Evolutionary conservation across 768 basidiomycete species (phyloP).

Genomic region (Suillus tomentosus): DNA sequence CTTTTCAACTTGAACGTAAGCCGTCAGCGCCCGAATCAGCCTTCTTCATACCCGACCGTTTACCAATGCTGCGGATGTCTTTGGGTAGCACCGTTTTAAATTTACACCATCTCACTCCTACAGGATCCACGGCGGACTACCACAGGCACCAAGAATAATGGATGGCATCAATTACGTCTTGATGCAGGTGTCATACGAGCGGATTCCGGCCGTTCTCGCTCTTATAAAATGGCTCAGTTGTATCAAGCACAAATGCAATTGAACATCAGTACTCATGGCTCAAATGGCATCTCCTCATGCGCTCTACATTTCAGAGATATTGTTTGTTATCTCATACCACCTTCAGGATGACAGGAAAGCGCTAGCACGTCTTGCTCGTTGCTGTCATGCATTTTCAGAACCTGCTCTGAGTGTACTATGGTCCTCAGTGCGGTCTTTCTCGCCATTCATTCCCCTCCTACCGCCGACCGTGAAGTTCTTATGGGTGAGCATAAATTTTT

Average conservation of each 20-base stretch:
- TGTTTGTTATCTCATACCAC: slow-evolving; percentile 14
- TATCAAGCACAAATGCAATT: background rate
- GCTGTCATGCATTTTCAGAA: slow-evolving; percentile 13
- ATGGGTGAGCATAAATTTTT: slow-evolving; percentile 13
- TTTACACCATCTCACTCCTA: background rate
- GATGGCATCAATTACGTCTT: background rate
- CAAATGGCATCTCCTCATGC: slow-evolving; percentile 3
- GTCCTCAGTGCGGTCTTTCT: slow-evolving; percentile 21
- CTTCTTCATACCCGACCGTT: no score
- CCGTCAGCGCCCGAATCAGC: no score
- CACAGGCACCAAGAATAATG: background rate
- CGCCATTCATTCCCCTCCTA: slow-evolving; percentile 18
- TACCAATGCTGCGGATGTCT: no score
- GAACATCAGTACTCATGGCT: background rate
- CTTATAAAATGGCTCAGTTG: background rate
- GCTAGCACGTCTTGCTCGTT: slow-evolving; percentile 14
- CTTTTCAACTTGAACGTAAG: no score
- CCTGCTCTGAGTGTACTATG: slow-evolving; percentile 20
- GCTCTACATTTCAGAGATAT: slow-evolving; percentile 21
- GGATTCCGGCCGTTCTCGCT: background rate
- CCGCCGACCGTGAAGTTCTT: slow-evolving; percentile 15
- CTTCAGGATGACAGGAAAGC: slow-evolving; percentile 17
- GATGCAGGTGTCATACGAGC: background rate
- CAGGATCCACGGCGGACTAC: background rate
- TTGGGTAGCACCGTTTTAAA: background rate